Percentiles rank a stretch among this genome's conserved stretches.
Evolutionary conservation across 2,329 filamentous ascomycete species (phyloP).

Genomic region (Neoscytalidium dimidiatum): DNA sequence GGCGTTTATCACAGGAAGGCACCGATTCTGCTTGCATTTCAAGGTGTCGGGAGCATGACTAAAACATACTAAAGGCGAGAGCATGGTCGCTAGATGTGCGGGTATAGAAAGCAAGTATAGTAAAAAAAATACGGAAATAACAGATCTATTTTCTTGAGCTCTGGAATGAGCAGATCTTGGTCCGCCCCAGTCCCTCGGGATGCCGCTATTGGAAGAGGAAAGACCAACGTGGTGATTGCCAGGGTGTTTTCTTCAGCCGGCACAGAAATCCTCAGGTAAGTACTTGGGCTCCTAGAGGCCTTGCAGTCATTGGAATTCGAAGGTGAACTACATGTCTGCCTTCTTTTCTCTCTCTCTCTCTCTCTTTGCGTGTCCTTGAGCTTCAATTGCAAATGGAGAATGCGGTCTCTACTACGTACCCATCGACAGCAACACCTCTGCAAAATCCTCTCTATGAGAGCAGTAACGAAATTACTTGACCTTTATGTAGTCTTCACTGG

Average conservation of each 20-base stretch:
- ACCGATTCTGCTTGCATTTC: neutral
- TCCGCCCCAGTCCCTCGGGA: neutral
- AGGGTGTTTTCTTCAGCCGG: neutral
- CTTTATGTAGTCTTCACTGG: no score
- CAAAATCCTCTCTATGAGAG: no score
- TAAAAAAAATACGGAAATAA: neutral
- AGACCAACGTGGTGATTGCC: neutral
- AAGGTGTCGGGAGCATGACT: neutral
- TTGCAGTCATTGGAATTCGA: no score
- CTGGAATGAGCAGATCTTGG: neutral
- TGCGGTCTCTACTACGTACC: no score
- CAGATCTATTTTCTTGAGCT: slow-evolving; percentile 4
- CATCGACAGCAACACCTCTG: no score
- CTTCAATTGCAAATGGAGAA: no score
- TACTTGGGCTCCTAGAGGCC: no score
- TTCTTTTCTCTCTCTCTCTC: no score
- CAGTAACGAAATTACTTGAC: no score
- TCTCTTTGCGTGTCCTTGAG: no score
- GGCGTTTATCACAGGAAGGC: neutral
- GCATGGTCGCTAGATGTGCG: neutral
- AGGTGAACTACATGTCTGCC: no score
- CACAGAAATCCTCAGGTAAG: neutral
- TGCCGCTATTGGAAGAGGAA: neutral
- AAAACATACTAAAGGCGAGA: neutral
- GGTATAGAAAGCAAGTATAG: neutral